A percentile compares a stretch with the other conserved stretches of the same genome.
Evolutionary conservation across 2,329 filamentous ascomycete species (phyloP).

Genomic region (Nigrospora oryzae): DNA sequence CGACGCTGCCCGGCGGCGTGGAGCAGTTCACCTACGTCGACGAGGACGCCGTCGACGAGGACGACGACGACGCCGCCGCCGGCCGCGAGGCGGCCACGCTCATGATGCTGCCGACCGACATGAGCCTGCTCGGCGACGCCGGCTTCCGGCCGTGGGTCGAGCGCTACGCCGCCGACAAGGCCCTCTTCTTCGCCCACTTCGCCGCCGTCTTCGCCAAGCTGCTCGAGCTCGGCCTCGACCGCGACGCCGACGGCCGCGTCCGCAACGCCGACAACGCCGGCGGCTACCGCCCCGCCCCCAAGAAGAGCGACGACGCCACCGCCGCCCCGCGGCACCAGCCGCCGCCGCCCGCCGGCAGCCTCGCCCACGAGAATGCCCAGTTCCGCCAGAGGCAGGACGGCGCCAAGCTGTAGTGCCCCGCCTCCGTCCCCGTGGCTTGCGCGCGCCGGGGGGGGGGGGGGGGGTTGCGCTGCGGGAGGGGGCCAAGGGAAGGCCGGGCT

Average conservation of each 20-base stretch:
- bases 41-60: slow-evolving; percentile 38
- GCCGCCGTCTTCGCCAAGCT: slow-evolving; percentile 49
- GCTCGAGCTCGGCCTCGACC: slow-evolving; percentile 49
- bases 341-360: slow-evolving; percentile 24
- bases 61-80: slow-evolving; percentile 33
- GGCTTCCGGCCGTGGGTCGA: slow-evolving; percentile 48
- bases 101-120: slow-evolving; percentile 61
- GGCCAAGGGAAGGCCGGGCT: too few relatives aligned
- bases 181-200: slow-evolving; percentile 54
- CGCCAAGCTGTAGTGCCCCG: slow-evolving; percentile 23
- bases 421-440: too few relatives aligned
- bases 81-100: slow-evolving; percentile 45
- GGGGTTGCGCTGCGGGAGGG: too few relatives aligned
- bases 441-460: too few relatives aligned
- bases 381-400: slow-evolving; percentile 18
- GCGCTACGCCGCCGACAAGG: slow-evolving; percentile 51
- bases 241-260: slow-evolving; percentile 43
- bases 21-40: slow-evolving; percentile 50
- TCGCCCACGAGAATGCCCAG: slow-evolving; percentile 28
- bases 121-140: slow-evolving; percentile 45
- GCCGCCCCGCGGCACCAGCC: slow-evolving; percentile 19
- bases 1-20: slow-evolving; percentile 16
- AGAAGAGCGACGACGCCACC: slow-evolving; percentile 45
- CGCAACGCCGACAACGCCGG: slow-evolving; percentile 45
- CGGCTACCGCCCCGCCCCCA: slow-evolving; percentile 35